Conservation (phyloP, 2,329 filamentous ascomycete species). For the Monilinia fructigena region DNA sequence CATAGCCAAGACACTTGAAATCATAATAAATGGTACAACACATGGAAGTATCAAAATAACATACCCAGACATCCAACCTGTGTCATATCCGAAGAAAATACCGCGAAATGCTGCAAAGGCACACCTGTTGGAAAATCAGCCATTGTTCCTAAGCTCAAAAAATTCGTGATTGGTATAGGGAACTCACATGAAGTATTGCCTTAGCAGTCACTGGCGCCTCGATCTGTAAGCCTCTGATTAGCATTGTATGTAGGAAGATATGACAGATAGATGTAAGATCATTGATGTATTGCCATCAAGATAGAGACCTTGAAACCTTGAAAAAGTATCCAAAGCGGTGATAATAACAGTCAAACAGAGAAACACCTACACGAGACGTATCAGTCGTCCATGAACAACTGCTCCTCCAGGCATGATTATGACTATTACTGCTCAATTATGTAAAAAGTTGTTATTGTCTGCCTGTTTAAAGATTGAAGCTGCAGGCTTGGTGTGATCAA, state of each 20-base stretch:
- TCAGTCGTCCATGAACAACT: constrained; percentile 24
- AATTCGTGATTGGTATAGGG: background rate
- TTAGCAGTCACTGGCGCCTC: constrained; percentile 20
- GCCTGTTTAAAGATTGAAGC: constrained; percentile 11
- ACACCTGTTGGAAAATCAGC: constrained; percentile 43
- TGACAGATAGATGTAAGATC: background rate
- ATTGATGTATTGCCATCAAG: background rate
- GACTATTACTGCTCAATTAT: constrained; percentile 14
- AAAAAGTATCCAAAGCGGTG: background rate
- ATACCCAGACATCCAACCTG: constrained; percentile 59
- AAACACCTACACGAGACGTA: constrained; percentile 23
- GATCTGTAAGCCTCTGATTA: constrained; percentile 5
- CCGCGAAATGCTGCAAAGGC: constrained; percentile 65
- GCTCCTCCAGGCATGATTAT: constrained; percentile 24
- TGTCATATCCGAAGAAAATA: constrained; percentile 62
- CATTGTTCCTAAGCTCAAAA: background rate
- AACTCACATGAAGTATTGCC: constrained; percentile 21
- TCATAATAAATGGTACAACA: background rate
- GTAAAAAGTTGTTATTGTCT: background rate
- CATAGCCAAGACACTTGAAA: constrained; percentile 28
- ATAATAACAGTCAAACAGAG: background rate
- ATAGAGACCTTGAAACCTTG: background rate
- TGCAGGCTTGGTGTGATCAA: constrained; percentile 10
- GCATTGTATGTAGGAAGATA: background rate
- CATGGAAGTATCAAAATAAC: background rate